phyloP scores from a whole-genome alignment of 23 red algal species.

The Agarophyton chilense region DNA sequence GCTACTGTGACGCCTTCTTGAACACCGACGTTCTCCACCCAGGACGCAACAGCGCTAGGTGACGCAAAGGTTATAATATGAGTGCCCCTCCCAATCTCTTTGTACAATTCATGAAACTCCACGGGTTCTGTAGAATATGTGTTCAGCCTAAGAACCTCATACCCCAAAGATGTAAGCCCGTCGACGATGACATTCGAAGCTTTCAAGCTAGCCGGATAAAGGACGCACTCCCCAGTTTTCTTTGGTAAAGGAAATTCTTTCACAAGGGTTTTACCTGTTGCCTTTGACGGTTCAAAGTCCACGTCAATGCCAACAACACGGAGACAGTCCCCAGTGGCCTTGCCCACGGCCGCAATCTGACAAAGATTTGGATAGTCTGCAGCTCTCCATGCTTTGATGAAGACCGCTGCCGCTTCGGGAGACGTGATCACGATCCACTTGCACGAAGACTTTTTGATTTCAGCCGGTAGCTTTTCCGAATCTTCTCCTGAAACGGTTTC shows the following conservation, averaged over 20 bases:
- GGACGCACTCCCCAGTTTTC: conserved; percentile 17
- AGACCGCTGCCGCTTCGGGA: conserved; percentile 63
- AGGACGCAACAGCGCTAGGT: conserved; percentile 66
- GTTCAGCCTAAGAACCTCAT: conserved; percentile 46
- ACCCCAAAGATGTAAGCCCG: conserved; percentile 56
- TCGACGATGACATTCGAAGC: conserved; percentile 56
- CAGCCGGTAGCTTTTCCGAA: conserved; percentile 30
- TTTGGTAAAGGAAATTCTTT: conserved; percentile 59
- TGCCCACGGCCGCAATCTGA: conserved; percentile 63
- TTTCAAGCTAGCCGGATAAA: conserved; percentile 65
- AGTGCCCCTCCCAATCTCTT: background rate
- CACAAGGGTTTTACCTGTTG: conserved; percentile 78
- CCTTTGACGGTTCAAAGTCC: conserved; percentile 72
- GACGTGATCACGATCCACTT: conserved; percentile 74
- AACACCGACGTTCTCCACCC: conserved; percentile 67
- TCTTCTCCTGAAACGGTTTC: conserved; percentile 50
- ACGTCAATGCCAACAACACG: conserved; percentile 60
- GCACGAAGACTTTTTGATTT: background rate
- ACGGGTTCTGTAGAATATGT: conserved; percentile 67
- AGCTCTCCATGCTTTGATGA: conserved; percentile 49
- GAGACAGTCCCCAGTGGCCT: conserved; percentile 48
- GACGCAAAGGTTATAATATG: conserved; percentile 78
- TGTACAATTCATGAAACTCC: background rate
- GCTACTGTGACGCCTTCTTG: conserved; percentile 34
- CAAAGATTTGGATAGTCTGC: conserved; percentile 43